Base-by-base conservation (phyloP, 345 rosid genomes). In the Arabis alpina region DNA sequence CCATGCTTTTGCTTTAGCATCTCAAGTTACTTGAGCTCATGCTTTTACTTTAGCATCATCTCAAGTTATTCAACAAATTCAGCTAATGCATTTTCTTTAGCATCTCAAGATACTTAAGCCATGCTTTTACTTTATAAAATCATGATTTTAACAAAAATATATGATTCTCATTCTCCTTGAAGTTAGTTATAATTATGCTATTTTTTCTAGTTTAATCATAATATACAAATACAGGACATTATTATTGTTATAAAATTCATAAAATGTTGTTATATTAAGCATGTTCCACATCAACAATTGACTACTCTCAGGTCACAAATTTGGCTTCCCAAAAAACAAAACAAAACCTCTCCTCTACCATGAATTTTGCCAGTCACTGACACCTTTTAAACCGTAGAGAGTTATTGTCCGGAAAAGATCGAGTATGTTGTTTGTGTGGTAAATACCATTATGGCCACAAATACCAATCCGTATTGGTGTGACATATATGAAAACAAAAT, bases 301-400 rank as follows among this genome's bases (percentile, higher is more conserved):
- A 9, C 23, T 44, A 44, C 19, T 44, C 8, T 30, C 34, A 43
- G 14, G 4, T 43, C n/a, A 8, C n/a, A 19, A 44, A 44, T 6
- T 44, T 44, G 49, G 19, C 8, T 44, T 44, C 14, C 7, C 15
- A 43, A 3, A 43, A n/a, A 1, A 43, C 14, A 44, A 5, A 44
- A 13, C n/a, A 2, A 13, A n/a, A 2, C 2, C 5, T 47, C 7
- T 47, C 51, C 15, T 15, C 25, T 16, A 47, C 24, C 4, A 47
- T 41, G 64, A 7, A 24, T 40, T 23, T 57, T 23, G 16, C 63
- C 16, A 40, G 48, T 60, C 64, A 60, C 37, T 37, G 64, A 60
- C 64, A 60, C 37, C 37, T 50, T 60, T 42, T 60, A 60, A 24
- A 41, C 12, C 49, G 2, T 6, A 23, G 2, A 41, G 64, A 41